Conservation (phyloP, 169 alveolate genomes). For the Eimeria tenella region DNA sequence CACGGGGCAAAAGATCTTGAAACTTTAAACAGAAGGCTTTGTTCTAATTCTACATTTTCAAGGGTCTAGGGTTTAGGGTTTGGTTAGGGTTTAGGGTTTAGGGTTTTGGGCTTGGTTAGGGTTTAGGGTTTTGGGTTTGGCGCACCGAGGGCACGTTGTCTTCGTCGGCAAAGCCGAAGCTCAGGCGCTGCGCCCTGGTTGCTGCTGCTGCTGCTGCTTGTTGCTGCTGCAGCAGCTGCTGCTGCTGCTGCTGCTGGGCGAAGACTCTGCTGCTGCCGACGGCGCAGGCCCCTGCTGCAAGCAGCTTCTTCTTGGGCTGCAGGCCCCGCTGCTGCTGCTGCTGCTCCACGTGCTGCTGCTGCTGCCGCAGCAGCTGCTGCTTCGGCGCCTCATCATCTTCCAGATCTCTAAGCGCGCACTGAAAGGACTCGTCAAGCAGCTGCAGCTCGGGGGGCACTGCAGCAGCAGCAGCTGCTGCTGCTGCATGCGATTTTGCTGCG, state of each 20-base stretch:
- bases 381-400: not conserved
- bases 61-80: conserved; percentile 18
- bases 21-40: not conserved
- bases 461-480: not conserved
- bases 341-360: not conserved
- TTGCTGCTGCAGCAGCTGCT: conserved; percentile 4
- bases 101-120: conserved; percentile 28
- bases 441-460: not conserved
- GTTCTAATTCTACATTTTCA: too few relatives aligned
- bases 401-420: not conserved
- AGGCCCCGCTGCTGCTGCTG: conserved; percentile 19
- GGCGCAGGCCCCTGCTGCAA: conserved; percentile 17
- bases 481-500: not conserved
- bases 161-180: conserved; percentile 9
- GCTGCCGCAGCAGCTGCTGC: not conserved
- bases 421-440: not conserved
- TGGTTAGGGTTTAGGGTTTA: not conserved
- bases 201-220: not conserved
- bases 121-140: conserved; percentile 18
- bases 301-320: conserved; percentile 29
- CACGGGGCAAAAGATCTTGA: too few relatives aligned
- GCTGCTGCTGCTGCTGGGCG: conserved; percentile 40
- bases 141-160: not conserved
- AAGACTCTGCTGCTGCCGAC: conserved; percentile 28
- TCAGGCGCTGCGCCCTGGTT: conserved; percentile 26